Percentiles rank a stretch among this genome's conserved stretches.
These are phyloP conservation scores for Fimicolochytrium jonesii DNA, from an alignment of 192 early-diverging fungal genomes.

Conservation along the genomic window DNA sequence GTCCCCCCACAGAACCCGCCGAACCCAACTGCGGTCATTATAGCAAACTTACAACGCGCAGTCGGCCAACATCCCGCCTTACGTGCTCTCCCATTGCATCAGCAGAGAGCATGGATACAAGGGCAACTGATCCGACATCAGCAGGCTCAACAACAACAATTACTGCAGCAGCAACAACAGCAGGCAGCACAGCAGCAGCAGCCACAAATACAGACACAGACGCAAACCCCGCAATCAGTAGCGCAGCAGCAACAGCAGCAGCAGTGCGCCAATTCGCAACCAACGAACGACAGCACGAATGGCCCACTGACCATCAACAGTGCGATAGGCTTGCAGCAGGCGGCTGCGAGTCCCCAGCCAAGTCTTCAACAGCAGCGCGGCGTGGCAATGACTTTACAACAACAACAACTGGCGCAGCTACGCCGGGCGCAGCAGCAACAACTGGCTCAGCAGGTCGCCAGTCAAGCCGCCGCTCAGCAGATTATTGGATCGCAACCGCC, in stretches of 20 bases:
- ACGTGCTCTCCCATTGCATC: background rate
- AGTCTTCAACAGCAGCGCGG: no score
- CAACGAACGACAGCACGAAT: no score
- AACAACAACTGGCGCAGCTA: no score
- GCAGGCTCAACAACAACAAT: background rate
- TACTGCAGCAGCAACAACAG: background rate
- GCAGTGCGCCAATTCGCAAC: no score
- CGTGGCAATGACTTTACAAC: no score
- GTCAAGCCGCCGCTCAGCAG: no score
- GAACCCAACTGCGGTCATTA: background rate
- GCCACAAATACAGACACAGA: background rate
- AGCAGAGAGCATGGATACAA: background rate
- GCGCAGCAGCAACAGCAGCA: background rate
- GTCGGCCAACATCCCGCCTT: background rate
- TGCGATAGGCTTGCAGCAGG: no score
- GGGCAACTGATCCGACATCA: slow-evolving; percentile 1
- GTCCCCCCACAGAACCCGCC: background rate
- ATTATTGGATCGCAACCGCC: no score
- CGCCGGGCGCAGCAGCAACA: no score
- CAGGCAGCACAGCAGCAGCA: background rate
- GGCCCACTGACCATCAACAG: no score
- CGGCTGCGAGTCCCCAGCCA: no score
- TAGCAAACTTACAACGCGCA: background rate
- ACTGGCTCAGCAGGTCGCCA: no score
- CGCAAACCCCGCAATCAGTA: background rate